Conservation (phyloP, 202 grass and related monocot species). For the Carex arenaria region DNA sequence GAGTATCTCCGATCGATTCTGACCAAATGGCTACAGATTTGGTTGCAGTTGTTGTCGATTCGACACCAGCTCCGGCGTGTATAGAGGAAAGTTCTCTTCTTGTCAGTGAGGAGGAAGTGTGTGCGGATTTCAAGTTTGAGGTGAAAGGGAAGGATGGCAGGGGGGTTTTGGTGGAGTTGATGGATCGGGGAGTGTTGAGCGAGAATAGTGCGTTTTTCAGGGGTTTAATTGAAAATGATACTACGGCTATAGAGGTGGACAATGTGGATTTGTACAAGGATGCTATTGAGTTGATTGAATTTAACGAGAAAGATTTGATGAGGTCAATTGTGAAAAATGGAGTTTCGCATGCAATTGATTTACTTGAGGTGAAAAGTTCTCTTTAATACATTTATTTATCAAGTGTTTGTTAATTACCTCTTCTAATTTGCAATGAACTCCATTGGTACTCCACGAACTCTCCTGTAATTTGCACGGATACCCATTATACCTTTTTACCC, state of each 20-base stretch:
- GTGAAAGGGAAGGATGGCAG: conserved; percentile 55
- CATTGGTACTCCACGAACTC: background rate
- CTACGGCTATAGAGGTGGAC: conserved; percentile 50
- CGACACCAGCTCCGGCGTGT: background rate
- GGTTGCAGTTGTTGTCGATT: background rate
- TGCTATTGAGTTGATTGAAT: conserved; percentile 62
- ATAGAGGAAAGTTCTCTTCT: conserved; percentile 7
- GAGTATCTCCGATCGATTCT: conserved; percentile 83
- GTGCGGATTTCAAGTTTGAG: conserved; percentile 61
- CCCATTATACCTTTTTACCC: too few relatives aligned
- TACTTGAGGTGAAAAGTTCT: conserved; percentile 69
- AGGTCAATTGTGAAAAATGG: conserved; percentile 54
- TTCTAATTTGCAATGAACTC: background rate
- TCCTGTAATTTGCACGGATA: too few relatives aligned
- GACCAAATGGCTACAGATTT: conserved; percentile 22
- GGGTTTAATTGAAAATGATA: conserved; percentile 31
- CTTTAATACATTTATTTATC: background rate
- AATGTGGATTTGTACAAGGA: conserved; percentile 65
- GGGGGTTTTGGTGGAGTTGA: conserved; percentile 47
- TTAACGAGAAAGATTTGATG: conserved; percentile 38
- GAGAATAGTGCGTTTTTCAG: conserved; percentile 63
- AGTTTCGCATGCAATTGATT: conserved; percentile 48
- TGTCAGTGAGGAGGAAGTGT: conserved; percentile 30
- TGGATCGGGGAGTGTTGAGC: conserved; percentile 55
- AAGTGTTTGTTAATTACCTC: background rate